Evolutionary conservation across 176 grass and related monocot genomes (phyloP), one percentile per base, ranked within the genome.

Genomic region (Oryza rufipogon): DNA sequence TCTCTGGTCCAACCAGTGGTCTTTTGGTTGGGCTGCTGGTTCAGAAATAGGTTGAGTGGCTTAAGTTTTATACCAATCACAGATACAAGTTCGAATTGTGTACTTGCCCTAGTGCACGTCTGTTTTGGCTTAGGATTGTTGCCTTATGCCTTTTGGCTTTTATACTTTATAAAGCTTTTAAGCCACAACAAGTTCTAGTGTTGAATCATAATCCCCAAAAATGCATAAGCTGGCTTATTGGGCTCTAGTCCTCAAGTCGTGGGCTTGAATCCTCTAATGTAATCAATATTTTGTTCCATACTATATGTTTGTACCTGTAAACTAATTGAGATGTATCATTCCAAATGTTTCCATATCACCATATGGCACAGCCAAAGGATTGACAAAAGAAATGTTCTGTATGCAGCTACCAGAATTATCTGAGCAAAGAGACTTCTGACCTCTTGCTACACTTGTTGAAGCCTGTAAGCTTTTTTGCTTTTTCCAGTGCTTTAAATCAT

Each of bases 391-490:
- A 54, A 71, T 32, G 66, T 15, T 81, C 38, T 85, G 47, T n/a
- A 86, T 86, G 78, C 82, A 96, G 94, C 51, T 98, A 98, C 82
- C 96, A 95, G 74, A 98, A 98, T 75, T 98, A 96, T 88, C 86
- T 98, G 45, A 93, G 83, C 67, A 95, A 94, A 83, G 87, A 98
- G 78, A 91, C 93, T 52, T 95, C 96, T 66, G 87, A 93, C 75
- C 91, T 86, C 90, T 90, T 98, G 83, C 74, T 98, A 86, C 86
- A 42, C 51, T 84, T 87, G 58, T 89, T 94, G 66, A 92, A 91
- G 71, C 96, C 93, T 17, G 96, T 98, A 96, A 92, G 74, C 44
- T 86, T 84, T 66, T 80, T 74, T 79, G 22, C 67, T 61, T 11
- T 81, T 73, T 74, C 41, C 17, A 23, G 75, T 85, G 4, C 42